Evolutionary conservation across 768 basidiomycete genomes (phyloP).

Genomic region (Rhizopogon rudus): DNA sequence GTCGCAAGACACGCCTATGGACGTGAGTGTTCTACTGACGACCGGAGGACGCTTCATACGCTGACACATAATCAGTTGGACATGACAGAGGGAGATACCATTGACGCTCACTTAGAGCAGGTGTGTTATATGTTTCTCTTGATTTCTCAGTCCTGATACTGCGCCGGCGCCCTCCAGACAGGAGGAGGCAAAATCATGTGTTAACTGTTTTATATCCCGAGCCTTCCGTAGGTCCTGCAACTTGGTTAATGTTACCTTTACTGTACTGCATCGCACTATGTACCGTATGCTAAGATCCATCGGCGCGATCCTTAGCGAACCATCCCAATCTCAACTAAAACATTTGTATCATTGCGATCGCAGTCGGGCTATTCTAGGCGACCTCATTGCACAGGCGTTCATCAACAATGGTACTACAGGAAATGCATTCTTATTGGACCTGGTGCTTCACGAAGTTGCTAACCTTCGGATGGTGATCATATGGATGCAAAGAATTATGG

Average conservation of each 20-base stretch:
- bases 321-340: no score
- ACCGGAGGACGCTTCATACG: background rate
- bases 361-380: no score
- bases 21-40: conserved; percentile 31
- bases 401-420: no score
- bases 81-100: conserved; percentile 60
- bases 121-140: conserved; percentile 25
- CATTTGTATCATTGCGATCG: no score
- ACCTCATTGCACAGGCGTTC: no score
- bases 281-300: background rate
- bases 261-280: background rate
- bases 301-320: no score
- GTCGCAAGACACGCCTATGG: conserved; percentile 47
- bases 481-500: no score
- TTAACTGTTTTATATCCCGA: background rate
- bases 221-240: background rate
- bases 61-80: conserved; percentile 31
- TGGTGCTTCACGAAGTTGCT: no score
- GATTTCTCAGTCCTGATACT: background rate
- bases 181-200: conserved; percentile 11
- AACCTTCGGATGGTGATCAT: no score
- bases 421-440: no score
- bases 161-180: conserved; percentile 8
- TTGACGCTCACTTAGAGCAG: conserved; percentile 58
- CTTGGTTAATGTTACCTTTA: background rate